Conservation (phyloP, 768 basidiomycete genomes). For the Bullera alba region DNA sequence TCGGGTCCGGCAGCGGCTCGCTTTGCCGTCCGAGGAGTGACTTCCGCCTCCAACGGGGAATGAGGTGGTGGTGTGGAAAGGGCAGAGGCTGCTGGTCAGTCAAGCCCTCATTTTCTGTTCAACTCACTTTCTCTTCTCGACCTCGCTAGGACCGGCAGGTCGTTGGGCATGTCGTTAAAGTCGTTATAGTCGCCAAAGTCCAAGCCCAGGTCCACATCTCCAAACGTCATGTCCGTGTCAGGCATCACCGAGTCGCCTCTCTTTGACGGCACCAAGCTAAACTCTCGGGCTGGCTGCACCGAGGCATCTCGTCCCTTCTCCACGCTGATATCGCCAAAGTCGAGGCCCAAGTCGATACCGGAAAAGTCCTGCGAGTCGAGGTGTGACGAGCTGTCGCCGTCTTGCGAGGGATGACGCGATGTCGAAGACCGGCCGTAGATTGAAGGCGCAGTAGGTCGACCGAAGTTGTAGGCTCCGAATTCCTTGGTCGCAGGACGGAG, state of each 20-base stretch:
- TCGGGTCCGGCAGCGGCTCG: constrained; percentile 39
- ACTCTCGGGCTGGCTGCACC: neutral
- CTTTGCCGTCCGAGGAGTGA: constrained; percentile 53
- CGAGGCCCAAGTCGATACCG: constrained; percentile 26
- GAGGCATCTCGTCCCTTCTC: neutral
- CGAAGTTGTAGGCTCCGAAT: constrained; percentile 38
- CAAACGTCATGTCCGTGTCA: constrained; percentile 3
- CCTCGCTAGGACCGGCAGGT: constrained; percentile 59
- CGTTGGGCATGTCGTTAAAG: constrained; percentile 54
- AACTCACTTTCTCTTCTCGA: constrained; percentile 54
- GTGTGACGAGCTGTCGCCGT: constrained; percentile 6
- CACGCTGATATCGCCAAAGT: constrained; percentile 1
- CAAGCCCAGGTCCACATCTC: constrained; percentile 61
- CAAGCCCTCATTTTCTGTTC: constrained; percentile 12
- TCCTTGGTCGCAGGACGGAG: constrained; percentile 21
- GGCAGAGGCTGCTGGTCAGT: constrained; percentile 57
- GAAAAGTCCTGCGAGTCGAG: constrained; percentile 39
- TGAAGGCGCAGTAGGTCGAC: constrained; percentile 26
- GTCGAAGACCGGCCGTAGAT: constrained; percentile 24
- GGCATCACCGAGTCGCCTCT: neutral
- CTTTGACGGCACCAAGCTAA: neutral
- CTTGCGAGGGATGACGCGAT: constrained; percentile 3
- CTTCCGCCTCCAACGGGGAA: constrained; percentile 31
- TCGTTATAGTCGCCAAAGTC: constrained; percentile 46
- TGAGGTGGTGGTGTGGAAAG: constrained; percentile 66